Evolutionary conservation across 2,329 filamentous ascomycete species (phyloP).

Genomic region (Nemania abortiva): DNA sequence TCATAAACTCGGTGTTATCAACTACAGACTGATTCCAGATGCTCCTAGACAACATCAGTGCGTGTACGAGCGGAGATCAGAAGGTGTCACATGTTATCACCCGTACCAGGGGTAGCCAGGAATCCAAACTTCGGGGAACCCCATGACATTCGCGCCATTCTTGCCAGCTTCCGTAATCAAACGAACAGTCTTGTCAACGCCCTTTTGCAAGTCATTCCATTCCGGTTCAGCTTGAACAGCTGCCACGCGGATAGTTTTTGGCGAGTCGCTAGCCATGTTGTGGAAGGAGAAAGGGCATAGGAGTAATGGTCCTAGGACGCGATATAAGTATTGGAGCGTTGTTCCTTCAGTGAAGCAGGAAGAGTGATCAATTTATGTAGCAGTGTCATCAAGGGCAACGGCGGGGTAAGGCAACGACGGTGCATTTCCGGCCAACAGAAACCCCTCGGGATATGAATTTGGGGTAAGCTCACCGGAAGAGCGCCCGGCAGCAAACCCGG

Average conservation of each 20-base stretch:
- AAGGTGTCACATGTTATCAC: constrained; percentile 47
- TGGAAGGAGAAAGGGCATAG: not conserved
- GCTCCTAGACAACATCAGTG: constrained; percentile 10
- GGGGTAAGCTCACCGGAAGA: no score
- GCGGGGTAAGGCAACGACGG: no score
- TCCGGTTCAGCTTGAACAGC: constrained; percentile 66
- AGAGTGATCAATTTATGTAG: no score
- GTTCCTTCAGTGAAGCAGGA: no score
- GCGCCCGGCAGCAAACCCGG: no score
- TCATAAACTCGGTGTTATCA: constrained; percentile 34
- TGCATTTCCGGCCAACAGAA: no score
- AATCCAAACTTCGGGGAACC: constrained; percentile 60
- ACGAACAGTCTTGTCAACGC: constrained; percentile 61
- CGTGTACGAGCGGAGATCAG: constrained; percentile 39
- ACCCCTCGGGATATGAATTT: no score
- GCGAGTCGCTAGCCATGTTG: constrained; percentile 35
- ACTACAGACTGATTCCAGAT: constrained; percentile 22
- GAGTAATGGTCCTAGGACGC: no score
- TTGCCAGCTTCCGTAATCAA: constrained; percentile 63
- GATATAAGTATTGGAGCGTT: no score
- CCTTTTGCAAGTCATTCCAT: constrained; percentile 63
- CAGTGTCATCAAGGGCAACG: no score
- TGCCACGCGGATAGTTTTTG: constrained; percentile 52
- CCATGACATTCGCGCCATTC: constrained; percentile 61
- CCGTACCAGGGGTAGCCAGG: constrained; percentile 59